Evolutionary conservation across 2,329 filamentous ascomycete species (phyloP).

Genomic region (Zymoseptoria tritici): DNA sequence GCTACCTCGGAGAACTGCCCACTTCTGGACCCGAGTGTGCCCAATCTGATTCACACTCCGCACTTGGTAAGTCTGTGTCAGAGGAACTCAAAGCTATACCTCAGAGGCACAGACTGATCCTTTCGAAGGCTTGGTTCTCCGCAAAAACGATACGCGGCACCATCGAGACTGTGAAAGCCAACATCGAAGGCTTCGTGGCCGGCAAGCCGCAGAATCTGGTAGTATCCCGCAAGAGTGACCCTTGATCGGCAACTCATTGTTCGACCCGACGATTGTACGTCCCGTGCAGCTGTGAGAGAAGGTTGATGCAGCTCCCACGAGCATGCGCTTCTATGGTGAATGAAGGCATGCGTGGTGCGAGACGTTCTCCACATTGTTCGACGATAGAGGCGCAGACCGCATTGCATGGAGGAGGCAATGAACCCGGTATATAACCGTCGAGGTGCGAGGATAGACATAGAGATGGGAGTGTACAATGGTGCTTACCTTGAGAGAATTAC

Average conservation of each 20-base stretch:
- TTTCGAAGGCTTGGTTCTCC: constrained; percentile 41
- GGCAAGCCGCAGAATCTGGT: constrained; percentile 36
- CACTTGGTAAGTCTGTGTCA: constrained; percentile 32
- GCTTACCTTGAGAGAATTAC: background rate
- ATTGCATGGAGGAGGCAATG: background rate
- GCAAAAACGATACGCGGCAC: constrained; percentile 43
- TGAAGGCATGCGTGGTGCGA: background rate
- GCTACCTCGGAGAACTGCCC: constrained; percentile 37
- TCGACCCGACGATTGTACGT: background rate
- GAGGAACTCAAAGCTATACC: background rate
- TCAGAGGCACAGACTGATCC: background rate
- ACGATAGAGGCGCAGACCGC: background rate
- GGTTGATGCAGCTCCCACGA: background rate
- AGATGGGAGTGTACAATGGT: background rate
- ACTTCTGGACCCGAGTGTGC: constrained; percentile 38
- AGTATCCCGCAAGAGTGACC: constrained; percentile 11
- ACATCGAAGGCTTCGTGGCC: constrained; percentile 40
- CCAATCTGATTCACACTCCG: constrained; percentile 46
- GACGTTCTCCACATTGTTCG: background rate
- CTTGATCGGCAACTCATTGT: background rate
- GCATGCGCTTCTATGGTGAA: background rate
- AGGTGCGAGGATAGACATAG: background rate
- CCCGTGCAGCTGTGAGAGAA: background rate
- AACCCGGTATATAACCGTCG: background rate
- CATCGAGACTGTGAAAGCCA: constrained; percentile 37